Evolutionary conservation across 345 rosid species (phyloP), one percentile per base, ranked within the genome.

Genomic region (Isatis tinctoria): DNA sequence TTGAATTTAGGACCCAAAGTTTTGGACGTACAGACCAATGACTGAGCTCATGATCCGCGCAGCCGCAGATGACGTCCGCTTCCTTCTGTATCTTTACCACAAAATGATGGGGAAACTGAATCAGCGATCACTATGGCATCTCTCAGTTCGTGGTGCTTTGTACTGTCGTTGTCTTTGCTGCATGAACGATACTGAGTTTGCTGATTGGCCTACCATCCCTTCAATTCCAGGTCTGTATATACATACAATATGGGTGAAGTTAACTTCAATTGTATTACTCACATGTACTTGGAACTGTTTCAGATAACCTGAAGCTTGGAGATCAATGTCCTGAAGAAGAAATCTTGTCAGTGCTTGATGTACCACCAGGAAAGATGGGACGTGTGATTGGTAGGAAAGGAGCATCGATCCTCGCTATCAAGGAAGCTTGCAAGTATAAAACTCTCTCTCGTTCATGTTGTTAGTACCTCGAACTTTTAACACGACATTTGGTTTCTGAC

Each of bases 51-150:
- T 91, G 98, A 73, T 87, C 74, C 96, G 96, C 10, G 95, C 98
- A 45, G 98, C 97, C 53, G 86, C 97, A 5, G 98, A 94, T 84
- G 98, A 94, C 83, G 95, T 94, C 70, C 93, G 97, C 61, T 94
- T 91, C 83, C 95, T 94, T 65, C 85, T 89, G 51, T 76, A 77
- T 78, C 85, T 94, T 69, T 90, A 90, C 77, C 83, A 75, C 75
- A 91, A 78, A 82, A 88, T 94, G 98, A 87, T 85, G 87, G 83
- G 78, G 80, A 94, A 87, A 74, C 83, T 94, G 43, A 91, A 81
- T 45, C 75, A 84, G 65, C 83, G 60, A 75, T 94, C 95, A 56
- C 40, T 88, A 61, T 91, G 97, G 96, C 82, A 83, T 78, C 93
- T 94, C 67, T 81, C 88, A 33, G 91, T 90, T 61, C 96, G 92